phyloP scores from a whole-genome alignment of 768 basidiomycete species.

The Mrakia blollopis region DNA sequence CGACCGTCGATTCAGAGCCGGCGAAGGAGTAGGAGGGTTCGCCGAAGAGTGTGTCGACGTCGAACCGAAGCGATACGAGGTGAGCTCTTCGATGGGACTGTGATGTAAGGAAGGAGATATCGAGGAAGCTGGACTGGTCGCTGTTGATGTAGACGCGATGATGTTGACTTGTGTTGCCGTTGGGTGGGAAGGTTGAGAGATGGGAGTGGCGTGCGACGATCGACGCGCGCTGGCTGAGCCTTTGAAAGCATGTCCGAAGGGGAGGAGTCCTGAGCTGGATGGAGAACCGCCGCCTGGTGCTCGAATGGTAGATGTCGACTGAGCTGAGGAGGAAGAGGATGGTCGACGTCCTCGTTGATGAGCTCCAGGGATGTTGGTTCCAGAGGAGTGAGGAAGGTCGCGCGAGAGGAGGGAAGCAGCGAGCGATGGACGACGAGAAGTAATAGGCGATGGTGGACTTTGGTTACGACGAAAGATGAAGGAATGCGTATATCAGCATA shows the following conservation, averaged over 20 bases:
- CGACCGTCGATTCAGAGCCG: background rate
- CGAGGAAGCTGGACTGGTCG: background rate
- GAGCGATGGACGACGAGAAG: constrained; percentile 17
- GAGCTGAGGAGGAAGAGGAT: constrained; percentile 28
- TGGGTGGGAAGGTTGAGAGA: constrained; percentile 3
- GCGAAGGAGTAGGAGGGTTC: background rate
- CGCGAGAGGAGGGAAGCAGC: constrained; percentile 23
- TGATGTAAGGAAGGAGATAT: background rate
- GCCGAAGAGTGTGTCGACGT: background rate
- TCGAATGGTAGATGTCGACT: constrained; percentile 14
- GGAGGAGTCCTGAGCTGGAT: constrained; percentile 16
- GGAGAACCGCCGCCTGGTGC: constrained; percentile 1
- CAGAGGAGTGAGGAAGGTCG: constrained; percentile 2
- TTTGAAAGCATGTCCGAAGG: constrained; percentile 25
- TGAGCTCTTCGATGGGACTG: constrained; percentile 22
- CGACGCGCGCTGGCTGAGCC: background rate
- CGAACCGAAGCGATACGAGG: constrained; percentile 25
- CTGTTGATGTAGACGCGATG: constrained; percentile 18
- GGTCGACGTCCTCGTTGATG: constrained; percentile 22
- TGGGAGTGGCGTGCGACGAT: constrained; percentile 18
- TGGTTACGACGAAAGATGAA: background rate
- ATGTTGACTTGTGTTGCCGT: background rate
- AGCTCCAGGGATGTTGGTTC: background rate
- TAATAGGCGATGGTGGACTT: constrained; percentile 20
- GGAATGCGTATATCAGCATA: background rate